Percentiles rank a stretch among this genome's conserved stretches.
Evolutionary conservation across 768 basidiomycete genomes (phyloP).

Genomic region (Nidularia pulvinata): DNA sequence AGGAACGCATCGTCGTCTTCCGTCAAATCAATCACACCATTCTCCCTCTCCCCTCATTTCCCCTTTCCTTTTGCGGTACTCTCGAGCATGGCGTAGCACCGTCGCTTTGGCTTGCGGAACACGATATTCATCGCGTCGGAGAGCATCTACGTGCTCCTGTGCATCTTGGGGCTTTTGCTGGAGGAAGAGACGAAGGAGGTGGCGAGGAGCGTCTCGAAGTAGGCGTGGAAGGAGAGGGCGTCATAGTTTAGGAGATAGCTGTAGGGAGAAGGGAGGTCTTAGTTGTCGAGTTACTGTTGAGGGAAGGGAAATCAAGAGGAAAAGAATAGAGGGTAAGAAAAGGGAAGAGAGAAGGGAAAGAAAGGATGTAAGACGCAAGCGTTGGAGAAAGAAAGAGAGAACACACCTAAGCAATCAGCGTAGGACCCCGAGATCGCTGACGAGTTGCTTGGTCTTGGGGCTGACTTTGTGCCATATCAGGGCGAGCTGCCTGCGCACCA

Average conservation of each 20-base stretch:
- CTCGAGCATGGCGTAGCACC: constrained; percentile 66
- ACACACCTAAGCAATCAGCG: constrained; percentile 80
- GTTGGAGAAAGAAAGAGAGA: constrained; percentile 23
- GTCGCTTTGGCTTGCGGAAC: constrained; percentile 73
- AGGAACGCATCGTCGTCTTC: constrained; percentile 59
- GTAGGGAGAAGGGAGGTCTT: constrained; percentile 44
- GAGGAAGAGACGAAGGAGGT: constrained; percentile 29
- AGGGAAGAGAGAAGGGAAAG: too few relatives aligned
- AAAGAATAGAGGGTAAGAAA: too few relatives aligned
- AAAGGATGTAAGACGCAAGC: too few relatives aligned
- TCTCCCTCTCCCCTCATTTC: constrained; percentile 17
- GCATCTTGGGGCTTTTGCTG: constrained; percentile 28
- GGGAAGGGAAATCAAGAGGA: not conserved
- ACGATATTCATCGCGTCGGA: constrained; percentile 91
- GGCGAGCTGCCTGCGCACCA: constrained; percentile 86
- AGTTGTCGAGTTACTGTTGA: constrained; percentile 73
- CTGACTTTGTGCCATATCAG: constrained; percentile 98
- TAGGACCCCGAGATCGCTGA: constrained; percentile 84
- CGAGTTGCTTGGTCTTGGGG: constrained; percentile 88
- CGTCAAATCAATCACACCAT: constrained; percentile 34
- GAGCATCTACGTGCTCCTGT: constrained; percentile 88
- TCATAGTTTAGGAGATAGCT: constrained; percentile 61
- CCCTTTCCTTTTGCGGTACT: constrained; percentile 24
- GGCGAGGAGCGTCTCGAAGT: constrained; percentile 84
- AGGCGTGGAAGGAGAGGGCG: constrained; percentile 86